Evolutionary conservation across 169 alveolate species (phyloP).

Genomic region (Plasmodium gallinaceum): DNA sequence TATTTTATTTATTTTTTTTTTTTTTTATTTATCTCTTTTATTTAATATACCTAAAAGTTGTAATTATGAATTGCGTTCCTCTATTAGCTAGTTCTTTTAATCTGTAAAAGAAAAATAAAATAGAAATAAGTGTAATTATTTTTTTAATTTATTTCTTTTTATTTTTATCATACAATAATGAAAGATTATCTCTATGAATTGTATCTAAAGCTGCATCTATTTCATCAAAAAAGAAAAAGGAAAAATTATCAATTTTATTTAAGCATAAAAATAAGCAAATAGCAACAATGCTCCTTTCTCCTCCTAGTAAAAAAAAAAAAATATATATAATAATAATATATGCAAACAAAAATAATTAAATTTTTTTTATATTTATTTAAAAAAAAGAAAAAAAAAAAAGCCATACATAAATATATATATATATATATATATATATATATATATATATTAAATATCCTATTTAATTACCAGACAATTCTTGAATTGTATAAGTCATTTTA

Average conservation of each 20-base stretch:
- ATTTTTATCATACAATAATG: conserved; percentile 37
- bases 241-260: conserved; percentile 74
- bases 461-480: conserved; percentile 66
- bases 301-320: conserved; percentile 56
- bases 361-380: too few relatives aligned
- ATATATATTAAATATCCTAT: not conserved
- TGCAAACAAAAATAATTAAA: not conserved
- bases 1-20: not conserved
- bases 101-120: conserved; percentile 27
- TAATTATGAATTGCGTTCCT: conserved; percentile 75
- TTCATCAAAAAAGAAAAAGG: conserved; percentile 77
- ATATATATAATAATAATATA: not conserved
- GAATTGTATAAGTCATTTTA: conserved; percentile 65
- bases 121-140: not conserved
- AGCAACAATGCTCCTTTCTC: conserved; percentile 75
- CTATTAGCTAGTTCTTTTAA: conserved; percentile 54
- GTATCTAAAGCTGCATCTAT: conserved; percentile 76
- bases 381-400: too few relatives aligned
- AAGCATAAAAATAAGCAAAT: conserved; percentile 60
- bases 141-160: not conserved
- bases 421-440: not conserved
- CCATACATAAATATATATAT: not conserved
- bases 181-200: conserved; percentile 70
- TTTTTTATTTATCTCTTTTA: conserved; percentile 1
- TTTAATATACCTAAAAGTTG: conserved; percentile 68